Percentiles rank a stretch among this genome's conserved stretches.
Evolutionary conservation across 257 asterid species (phyloP).

Genomic region (Lycium barbarum): DNA sequence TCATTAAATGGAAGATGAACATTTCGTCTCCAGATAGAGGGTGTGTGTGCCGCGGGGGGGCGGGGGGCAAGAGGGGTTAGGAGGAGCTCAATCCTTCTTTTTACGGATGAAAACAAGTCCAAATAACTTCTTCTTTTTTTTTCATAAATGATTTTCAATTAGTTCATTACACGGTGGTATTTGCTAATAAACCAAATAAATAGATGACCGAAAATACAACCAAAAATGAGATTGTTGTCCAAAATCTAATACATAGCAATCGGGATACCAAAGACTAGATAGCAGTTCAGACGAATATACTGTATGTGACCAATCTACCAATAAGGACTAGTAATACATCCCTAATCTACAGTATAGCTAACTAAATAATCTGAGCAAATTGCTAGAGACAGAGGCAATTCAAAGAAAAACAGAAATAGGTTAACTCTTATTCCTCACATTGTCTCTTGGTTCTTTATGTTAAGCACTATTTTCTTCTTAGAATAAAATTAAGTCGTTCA

Average conservation of each 20-base stretch:
- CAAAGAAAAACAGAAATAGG: background rate
- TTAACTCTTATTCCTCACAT: background rate
- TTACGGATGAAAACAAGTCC: background rate
- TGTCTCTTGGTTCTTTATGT: background rate
- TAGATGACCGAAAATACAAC: no score
- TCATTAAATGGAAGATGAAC: background rate
- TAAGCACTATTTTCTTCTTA: background rate
- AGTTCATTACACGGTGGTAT: no score
- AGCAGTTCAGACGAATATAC: background rate
- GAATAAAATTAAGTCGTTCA: background rate
- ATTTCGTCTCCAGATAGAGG: background rate
- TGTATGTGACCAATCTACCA: background rate
- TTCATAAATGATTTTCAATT: no score
- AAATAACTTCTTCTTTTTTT: background rate
- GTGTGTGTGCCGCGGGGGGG: no score
- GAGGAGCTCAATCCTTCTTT: slow-evolving; percentile 4
- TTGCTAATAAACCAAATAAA: no score
- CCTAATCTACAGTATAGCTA: background rate
- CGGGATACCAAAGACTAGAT: background rate
- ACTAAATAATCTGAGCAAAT: background rate
- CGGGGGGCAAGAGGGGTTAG: background rate
- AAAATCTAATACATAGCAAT: background rate
- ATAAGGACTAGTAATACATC: background rate
- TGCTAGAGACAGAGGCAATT: background rate
- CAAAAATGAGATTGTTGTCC: background rate